These are phyloP conservation scores for Globisporangium polare DNA, from an alignment of 352 stramenopile species.

Conservation along the genomic window DNA sequence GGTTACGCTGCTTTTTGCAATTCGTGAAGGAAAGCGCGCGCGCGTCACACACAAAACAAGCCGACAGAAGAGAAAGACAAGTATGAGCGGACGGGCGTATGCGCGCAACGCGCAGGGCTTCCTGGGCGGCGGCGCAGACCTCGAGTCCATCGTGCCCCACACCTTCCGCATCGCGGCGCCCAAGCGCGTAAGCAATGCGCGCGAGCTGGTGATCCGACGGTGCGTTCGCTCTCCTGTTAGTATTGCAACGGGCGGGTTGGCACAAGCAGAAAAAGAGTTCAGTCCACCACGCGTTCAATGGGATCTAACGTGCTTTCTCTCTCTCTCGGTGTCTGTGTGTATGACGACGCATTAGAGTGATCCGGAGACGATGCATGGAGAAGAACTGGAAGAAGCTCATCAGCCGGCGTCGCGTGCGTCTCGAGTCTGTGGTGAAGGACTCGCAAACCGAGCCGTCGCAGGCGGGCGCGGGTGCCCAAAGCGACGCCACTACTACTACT, in stretches of 20 bases:
- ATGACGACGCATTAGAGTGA: slow-evolving; percentile 33
- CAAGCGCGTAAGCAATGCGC: slow-evolving; percentile 18
- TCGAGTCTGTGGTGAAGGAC: slow-evolving; percentile 1
- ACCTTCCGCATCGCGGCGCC: slow-evolving; percentile 39
- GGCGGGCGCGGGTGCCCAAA: neutral
- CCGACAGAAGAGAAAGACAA: neutral
- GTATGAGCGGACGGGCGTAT: slow-evolving; percentile 73
- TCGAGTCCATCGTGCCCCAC: slow-evolving; percentile 60
- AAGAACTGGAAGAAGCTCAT: slow-evolving; percentile 85
- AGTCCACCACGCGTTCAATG: neutral
- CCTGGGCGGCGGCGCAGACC: slow-evolving; percentile 44
- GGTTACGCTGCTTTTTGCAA: too few species aligned
- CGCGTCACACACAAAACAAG: slow-evolving; percentile 1
- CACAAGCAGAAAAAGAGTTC: neutral
- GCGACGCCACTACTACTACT: neutral
- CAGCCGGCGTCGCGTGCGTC: slow-evolving; percentile 36
- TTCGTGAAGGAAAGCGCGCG: too few species aligned
- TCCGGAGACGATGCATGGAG: slow-evolving; percentile 61
- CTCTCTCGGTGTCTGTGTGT: neutral
- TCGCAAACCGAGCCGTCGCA: neutral
- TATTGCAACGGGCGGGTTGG: neutral
- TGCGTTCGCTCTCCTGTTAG: slow-evolving; percentile 15
- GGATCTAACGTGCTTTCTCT: neutral
- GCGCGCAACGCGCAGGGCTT: slow-evolving; percentile 46
- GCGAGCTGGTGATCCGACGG: slow-evolving; percentile 52